Evolutionary conservation across 495 filamentous ascomycete species (phyloP).

Genomic region (Polyplosphaeria fusca): DNA sequence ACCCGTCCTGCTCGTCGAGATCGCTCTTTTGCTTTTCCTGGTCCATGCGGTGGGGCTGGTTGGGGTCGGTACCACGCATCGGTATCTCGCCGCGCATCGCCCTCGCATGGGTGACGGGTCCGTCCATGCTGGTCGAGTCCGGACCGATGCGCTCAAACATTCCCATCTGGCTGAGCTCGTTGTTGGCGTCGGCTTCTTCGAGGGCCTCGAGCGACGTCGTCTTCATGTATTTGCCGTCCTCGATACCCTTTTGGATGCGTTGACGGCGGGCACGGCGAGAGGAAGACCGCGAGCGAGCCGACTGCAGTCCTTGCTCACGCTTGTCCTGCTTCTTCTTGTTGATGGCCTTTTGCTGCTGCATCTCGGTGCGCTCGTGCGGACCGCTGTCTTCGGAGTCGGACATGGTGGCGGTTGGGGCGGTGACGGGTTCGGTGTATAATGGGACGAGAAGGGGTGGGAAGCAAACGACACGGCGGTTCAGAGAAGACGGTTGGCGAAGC

Average conservation of each 20-base stretch:
- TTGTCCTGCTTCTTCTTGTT: conserved; percentile 34
- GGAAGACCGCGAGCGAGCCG: conserved; percentile 38
- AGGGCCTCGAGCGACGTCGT: conserved; percentile 43
- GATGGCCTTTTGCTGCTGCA: conserved; percentile 40
- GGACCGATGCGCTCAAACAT: conserved; percentile 50
- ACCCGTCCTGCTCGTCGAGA: conserved; percentile 41
- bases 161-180: conserved; percentile 45
- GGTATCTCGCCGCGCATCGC: conserved; percentile 49
- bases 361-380: conserved; percentile 37
- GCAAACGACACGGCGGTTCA: not conserved
- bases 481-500: not conserved
- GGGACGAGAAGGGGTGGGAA: not conserved
- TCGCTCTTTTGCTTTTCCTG: conserved; percentile 32
- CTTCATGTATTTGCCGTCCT: conserved; percentile 46
- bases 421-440: not conserved
- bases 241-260: conserved; percentile 38
- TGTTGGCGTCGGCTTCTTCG: conserved; percentile 45
- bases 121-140: conserved; percentile 49
- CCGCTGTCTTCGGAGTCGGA: conserved; percentile 37
- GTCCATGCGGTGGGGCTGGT: conserved; percentile 40
- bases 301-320: conserved; percentile 37
- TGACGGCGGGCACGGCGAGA: conserved; percentile 42
- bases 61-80: conserved; percentile 43
- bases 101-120: conserved; percentile 47
- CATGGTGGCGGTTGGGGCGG: conserved; percentile 32